Evolutionary conservation across 2,329 filamentous ascomycete genomes (phyloP), one percentile per base, ranked within the genome.

Genomic region (Bipolaris cookei): DNA sequence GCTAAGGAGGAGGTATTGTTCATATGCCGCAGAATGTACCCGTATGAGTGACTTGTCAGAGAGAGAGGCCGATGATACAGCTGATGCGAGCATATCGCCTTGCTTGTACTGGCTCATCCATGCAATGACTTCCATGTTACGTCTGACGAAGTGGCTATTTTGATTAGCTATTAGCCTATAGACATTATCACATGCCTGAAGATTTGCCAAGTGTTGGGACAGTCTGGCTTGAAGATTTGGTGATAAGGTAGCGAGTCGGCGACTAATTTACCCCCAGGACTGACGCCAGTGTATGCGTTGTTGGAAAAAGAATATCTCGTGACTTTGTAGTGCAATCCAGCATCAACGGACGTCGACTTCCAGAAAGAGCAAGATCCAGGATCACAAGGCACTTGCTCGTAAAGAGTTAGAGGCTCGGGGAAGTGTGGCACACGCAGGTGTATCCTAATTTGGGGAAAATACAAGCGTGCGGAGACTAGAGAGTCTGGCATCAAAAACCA

Each of bases 41-140:
- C 42, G 28, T 28, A 50, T 47, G 25, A 30, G 18, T 10, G 34
- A 23, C 10, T 42, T 30, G 47, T 16, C 13, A 49, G 20, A 14
- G 44, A 23, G 55, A 39, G 54, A 38, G 51, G 55, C 58, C 43
- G 46, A 44, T n/a, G 43, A 23, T 49, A 48, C 25, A 51, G 25
- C 47, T 45, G 43, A 23, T 35, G 38, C 23, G 32, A 47, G 41
- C 23, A 32, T 44, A 18, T 14, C 42, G 28, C 35, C 23, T 58
- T 35, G 37, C 16, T 44, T 25, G 48, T 32, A n/a, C 23, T 48
- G 44, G 28, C 43, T 38, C 50, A 58, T 45, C 20, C 30, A 23
- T 28, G n/a, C 32, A 5, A 18, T 14, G 25, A 42, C 42, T 16
- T 35, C 7, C 39, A 6, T 14, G 4, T 35, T 35, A n/a, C 23